Conservation (phyloP, 2,329 filamentous ascomycete genomes). For the Fulvia fulva region DNA sequence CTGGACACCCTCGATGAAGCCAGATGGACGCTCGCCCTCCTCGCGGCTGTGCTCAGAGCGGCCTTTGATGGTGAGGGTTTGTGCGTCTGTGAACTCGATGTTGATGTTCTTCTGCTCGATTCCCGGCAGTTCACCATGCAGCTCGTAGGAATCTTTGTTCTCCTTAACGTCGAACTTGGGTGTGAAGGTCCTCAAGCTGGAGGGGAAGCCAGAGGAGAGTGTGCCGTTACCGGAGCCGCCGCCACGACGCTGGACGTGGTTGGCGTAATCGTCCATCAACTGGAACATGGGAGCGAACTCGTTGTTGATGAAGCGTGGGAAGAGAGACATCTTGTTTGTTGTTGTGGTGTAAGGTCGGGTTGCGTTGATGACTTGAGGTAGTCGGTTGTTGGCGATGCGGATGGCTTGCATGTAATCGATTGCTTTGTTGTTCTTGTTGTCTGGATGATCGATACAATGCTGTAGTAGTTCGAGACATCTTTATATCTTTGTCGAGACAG, state of each 20-base stretch:
- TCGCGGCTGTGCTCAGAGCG: slow-evolving; percentile 62
- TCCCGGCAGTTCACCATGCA: slow-evolving; percentile 76
- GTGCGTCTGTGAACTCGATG: slow-evolving; percentile 74
- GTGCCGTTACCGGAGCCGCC: slow-evolving; percentile 7
- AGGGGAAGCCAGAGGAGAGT: slow-evolving; percentile 11
- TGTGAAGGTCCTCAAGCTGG: slow-evolving; percentile 55
- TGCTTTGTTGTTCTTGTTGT: slow-evolving; percentile 20
- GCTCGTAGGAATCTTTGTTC: slow-evolving; percentile 63
- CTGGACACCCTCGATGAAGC: slow-evolving; percentile 36
- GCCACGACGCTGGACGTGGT: slow-evolving; percentile 29
- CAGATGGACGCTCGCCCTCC: slow-evolving; percentile 50
- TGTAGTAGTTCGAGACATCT: slow-evolving; percentile 5
- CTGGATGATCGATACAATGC: slow-evolving; percentile 18
- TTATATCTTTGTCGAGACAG: slow-evolving; percentile 18
- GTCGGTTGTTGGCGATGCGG: slow-evolving; percentile 24
- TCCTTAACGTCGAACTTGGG: slow-evolving; percentile 78
- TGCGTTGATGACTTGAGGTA: slow-evolving; percentile 24
- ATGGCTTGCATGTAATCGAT: slow-evolving; percentile 27
- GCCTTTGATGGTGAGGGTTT: slow-evolving; percentile 69
- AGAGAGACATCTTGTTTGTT: slow-evolving; percentile 35
- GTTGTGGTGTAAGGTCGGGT: slow-evolving; percentile 22
- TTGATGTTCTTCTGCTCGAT: slow-evolving; percentile 68
- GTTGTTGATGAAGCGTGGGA: slow-evolving; percentile 35
- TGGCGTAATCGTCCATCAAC: slow-evolving; percentile 45
- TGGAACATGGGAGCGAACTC: slow-evolving; percentile 43